Base-by-base conservation (phyloP, 805 yeast genomes). In the Vanderwaltozyma polyspora region DNA sequence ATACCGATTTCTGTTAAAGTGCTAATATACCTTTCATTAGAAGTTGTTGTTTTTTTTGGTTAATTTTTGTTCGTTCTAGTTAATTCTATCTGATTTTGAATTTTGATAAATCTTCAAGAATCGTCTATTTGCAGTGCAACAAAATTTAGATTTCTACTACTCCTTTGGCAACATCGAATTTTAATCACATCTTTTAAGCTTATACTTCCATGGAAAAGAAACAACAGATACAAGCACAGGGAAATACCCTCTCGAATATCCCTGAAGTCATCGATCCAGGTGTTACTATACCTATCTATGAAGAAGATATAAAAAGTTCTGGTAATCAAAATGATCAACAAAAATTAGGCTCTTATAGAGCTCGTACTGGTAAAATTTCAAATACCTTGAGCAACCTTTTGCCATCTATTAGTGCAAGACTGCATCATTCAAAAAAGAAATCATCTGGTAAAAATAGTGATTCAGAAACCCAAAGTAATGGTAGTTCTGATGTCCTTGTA, bases 401-500 rank as follows among this genome's bases (percentile, higher is more conserved):
- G 13, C 63, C 63, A n/a, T 50, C 49, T 4, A 48, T 58, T 11
- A 55, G 61, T 40, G 61, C 63, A 4, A 58, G 52, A 35, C 36
- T 58, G 19, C 62, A 57, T 19, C 41, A 40, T 33, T 40, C 40
- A 8, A 38, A 31, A 18, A 36, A 34, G 11, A 28, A 29, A 6
- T 32, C 16, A 8, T 13, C 33, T 6, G 31, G 19, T 19, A 34
- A 29, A 17, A 33, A 24, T 8, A 19, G 5, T 19, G 31, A 29
- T 18, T 22, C 18, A 18, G 29, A 33, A 21, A 28, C 12, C 11
- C 32, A 29, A 34, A 19, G 16, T 18, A 28, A 28, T 28, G 31
- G 11, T 4, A 19, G 24, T 12, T 18, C 17, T 25, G 36, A 34
- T 25, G 32, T 24, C 7, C 29, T 34, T 8, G 36, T 29, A 6